A percentile compares a stretch with the other conserved stretches of the same genome.
These are phyloP conservation scores for Grigorovia yakushimaensis DNA, from an alignment of 805 yeast genomes.

Conservation along the genomic window DNA sequence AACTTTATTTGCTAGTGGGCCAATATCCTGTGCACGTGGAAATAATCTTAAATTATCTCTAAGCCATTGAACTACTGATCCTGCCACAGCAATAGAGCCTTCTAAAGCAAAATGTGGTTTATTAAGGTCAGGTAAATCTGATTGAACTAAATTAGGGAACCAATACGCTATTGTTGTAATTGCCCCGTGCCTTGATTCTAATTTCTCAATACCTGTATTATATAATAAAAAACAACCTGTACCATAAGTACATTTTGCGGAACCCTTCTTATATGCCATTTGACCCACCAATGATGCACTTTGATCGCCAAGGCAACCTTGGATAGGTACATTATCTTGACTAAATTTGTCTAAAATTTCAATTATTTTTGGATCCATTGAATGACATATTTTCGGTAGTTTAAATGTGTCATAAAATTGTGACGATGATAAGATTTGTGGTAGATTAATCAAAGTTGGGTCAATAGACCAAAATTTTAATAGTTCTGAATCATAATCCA, in stretches of 20 bases:
- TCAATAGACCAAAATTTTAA: conserved; percentile 76
- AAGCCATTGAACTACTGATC: conserved; percentile 88
- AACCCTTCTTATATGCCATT: conserved; percentile 70
- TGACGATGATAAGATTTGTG: conserved; percentile 70
- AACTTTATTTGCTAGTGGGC: conserved; percentile 80
- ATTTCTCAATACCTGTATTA: conserved; percentile 70
- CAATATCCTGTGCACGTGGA: conserved; percentile 74
- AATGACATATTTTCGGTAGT: conserved; percentile 22
- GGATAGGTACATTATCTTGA: conserved; percentile 54
- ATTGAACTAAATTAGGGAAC: conserved; percentile 53
- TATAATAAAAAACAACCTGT: conserved; percentile 88
- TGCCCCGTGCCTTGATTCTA: conserved; percentile 70
- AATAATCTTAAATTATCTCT: conserved; percentile 82
- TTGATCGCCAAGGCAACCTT: conserved; percentile 92
- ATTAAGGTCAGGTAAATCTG: conserved; percentile 12
- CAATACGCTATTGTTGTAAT: conserved; percentile 86
- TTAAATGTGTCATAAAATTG: conserved; percentile 66
- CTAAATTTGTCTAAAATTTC: conserved; percentile 43
- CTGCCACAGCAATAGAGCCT: conserved; percentile 95
- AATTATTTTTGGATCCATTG: conserved; percentile 18
- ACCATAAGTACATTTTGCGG: conserved; percentile 93
- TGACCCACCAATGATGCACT: conserved; percentile 91
- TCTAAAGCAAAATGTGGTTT: conserved; percentile 83
- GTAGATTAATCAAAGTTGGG: conserved; percentile 51
- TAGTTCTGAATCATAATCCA: conserved; percentile 65